Conservation (phyloP, 169 alveolate genomes). For the Eimeria acervulina region DNA sequence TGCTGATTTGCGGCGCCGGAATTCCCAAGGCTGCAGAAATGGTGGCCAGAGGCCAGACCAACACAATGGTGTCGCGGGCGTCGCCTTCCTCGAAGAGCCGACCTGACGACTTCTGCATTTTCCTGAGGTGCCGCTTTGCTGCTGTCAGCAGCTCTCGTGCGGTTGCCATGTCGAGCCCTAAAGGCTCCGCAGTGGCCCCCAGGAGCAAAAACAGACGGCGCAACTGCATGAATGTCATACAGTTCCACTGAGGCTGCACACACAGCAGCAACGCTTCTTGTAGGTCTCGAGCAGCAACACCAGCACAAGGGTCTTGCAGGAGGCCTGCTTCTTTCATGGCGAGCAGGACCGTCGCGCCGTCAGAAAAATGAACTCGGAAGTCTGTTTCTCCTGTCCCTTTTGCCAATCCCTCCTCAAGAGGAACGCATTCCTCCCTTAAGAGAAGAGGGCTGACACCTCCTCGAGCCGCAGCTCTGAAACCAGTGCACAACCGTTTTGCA, state of each 20-base stretch:
- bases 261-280: conserved; percentile 21
- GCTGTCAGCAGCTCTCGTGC: conserved; percentile 66
- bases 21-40: conserved; percentile 41
- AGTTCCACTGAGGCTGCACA: conserved; percentile 54
- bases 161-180: conserved; percentile 31
- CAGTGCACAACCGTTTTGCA: conserved; percentile 29
- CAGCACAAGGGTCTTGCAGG: conserved; percentile 5
- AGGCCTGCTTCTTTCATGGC: conserved; percentile 45
- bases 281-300: conserved; percentile 49
- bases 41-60: conserved; percentile 62
- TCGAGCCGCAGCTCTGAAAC: conserved; percentile 22
- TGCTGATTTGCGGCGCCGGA: conserved; percentile 33
- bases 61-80: conserved; percentile 29
- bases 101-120: neutral
- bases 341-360: conserved; percentile 28
- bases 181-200: conserved; percentile 57
- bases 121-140: conserved; percentile 29
- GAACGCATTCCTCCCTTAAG: neutral
- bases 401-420: neutral
- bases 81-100: neutral
- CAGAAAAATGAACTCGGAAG: neutral
- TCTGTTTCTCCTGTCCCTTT: neutral
- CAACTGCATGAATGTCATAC: conserved; percentile 34
- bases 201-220: conserved; percentile 52
- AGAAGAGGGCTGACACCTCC: neutral